Base-by-base conservation (phyloP, 257 asterid genomes). In the Perilla frutescens region DNA sequence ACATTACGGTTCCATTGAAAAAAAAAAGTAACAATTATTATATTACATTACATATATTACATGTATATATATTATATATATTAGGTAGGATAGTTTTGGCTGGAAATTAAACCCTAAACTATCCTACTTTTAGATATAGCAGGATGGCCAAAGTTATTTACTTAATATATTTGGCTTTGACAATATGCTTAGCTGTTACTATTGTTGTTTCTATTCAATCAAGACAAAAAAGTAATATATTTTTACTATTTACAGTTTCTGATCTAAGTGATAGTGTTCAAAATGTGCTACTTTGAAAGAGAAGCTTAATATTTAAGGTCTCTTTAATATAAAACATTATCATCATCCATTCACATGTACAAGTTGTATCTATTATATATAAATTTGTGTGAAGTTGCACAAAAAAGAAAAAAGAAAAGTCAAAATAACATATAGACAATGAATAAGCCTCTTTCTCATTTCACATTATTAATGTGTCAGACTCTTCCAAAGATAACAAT, bases 381-480 rank as follows among this genome's bases (percentile, higher is more conserved):
- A 20, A 20, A 20, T 20, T 20, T 20, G 26, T 20, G 0, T 20
- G 26, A 20, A 20, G 26, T 20, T 20, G 26, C 1, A 20, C 26
- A 20, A 20, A 20, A 20, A 20, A 20, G 26, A 20, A 20, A 20
- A 20, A 48, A 68, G 12, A 47, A 48, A 36, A 47, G 63, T 69
- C 70, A 60, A 69, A 37, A 32, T 14, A 58, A 48, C 59, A 68
- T 31, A 53, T 10, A 8, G n/a, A 68, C 14, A 66, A 20, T 56
- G 72, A 48, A 43, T 6, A 70, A 73, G 92, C 99, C 97, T 95
- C 94, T 84, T 83, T 89, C 74, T 84, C 85, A 7, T 94, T 90
- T 77, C 99, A 89, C 83, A 82, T 89, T 82, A 92, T 84, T 86
- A 95, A 83, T 63, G 83, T 81, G 66, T 97, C 97, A 14, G 96